phyloP scores from a whole-genome alignment of 192 early-diverging fungal species.

The Backusella westeae region DNA sequence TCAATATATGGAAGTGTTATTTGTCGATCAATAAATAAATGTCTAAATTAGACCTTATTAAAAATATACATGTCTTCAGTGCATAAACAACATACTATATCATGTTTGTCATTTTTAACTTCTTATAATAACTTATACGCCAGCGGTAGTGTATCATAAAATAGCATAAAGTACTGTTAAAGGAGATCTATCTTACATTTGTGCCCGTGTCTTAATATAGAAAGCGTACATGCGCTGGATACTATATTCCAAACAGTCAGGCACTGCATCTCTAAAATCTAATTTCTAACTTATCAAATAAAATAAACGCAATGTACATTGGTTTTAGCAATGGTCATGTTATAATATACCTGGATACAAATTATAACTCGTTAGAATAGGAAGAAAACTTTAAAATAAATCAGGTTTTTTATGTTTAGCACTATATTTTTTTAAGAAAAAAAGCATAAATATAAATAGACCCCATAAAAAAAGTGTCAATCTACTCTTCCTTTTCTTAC shows the following conservation, averaged over 20 bases:
- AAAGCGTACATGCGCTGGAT: not conserved
- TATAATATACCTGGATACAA: slow-evolving; percentile 6
- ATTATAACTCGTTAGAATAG: slow-evolving; percentile 1
- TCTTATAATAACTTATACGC: no score
- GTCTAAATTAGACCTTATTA: not conserved
- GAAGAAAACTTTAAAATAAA: slow-evolving; percentile 8
- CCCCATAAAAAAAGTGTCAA: not conserved
- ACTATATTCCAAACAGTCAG: not conserved
- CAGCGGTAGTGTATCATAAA: no score
- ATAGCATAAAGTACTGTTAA: not conserved
- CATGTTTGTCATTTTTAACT: not conserved
- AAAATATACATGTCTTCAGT: no score
- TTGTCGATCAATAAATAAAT: not conserved
- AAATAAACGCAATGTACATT: not conserved
- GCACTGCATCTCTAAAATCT: not conserved
- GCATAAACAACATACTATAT: not conserved
- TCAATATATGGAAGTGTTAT: not conserved
- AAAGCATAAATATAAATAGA: not conserved
- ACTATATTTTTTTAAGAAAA: not conserved
- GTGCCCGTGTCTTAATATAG: not conserved
- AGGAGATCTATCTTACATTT: not conserved
- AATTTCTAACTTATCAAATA: not conserved
- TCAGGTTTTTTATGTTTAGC: not conserved
- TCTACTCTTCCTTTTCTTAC: not conserved
- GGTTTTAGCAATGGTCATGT: slow-evolving; percentile 1